A percentile compares a stretch with the other conserved stretches of the same genome.
phyloP scores from a whole-genome alignment of 257 asterid species.

The Osmanthus fragrans region DNA sequence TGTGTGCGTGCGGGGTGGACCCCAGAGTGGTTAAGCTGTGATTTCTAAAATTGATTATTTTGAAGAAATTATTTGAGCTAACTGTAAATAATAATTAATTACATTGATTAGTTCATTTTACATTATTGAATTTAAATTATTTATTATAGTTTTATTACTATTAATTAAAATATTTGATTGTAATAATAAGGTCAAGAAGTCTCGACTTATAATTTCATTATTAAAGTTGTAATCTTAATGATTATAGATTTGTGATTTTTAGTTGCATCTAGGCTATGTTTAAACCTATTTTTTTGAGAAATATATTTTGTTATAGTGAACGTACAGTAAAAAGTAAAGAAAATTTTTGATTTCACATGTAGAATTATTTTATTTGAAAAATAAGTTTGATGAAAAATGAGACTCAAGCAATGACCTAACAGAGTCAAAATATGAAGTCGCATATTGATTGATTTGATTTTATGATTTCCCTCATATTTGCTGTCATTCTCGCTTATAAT shows the following conservation, averaged over 20 bases:
- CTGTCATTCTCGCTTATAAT: not conserved
- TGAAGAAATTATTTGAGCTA: not conserved
- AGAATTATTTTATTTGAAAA: too few species aligned
- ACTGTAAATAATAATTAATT: not conserved
- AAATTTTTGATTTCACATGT: too few species aligned
- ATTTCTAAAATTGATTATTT: slow-evolving; percentile 26
- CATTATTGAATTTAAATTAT: not conserved
- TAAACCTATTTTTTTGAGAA: too few species aligned
- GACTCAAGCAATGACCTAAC: too few species aligned
- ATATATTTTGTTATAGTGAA: too few species aligned
- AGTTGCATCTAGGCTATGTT: not conserved
- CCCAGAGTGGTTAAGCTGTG: slow-evolving; percentile 47
- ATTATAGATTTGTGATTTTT: not conserved
- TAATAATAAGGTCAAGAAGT: not conserved
- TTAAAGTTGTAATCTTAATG: not conserved
- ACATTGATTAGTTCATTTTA: not conserved
- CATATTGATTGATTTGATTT: not conserved
- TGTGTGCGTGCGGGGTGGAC: slow-evolving; percentile 44
- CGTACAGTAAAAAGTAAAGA: too few species aligned
- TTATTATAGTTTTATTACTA: not conserved
- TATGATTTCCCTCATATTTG: too few species aligned
- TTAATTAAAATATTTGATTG: too few species aligned
- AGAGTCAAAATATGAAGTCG: not conserved
- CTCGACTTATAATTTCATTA: not conserved
- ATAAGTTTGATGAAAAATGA: too few species aligned